Base-by-base conservation (phyloP, 192 early-diverging fungal genomes). In the Martensiomyces pterosporus region DNA sequence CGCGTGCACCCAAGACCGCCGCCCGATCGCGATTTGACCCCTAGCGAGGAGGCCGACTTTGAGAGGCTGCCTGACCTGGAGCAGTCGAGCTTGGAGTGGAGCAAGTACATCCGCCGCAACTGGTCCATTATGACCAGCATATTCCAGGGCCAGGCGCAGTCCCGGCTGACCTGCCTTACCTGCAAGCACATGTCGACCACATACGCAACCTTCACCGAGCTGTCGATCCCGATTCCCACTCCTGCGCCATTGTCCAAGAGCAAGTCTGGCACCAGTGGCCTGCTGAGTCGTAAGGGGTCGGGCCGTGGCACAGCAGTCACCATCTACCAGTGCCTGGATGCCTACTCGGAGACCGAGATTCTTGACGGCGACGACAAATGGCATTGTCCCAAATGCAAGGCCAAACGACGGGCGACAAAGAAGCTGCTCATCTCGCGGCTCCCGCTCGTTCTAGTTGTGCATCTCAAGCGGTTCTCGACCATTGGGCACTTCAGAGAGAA, bases 401-500 rank as follows among this genome's bases (percentile, higher is more conserved):
- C 72, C 13, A 78, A 63, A 14, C 80, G 92, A 4, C 65, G 77
- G 13, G 80, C 93, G 3, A 83, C 79, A 15, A 99, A 99, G 59
- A 72, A 68, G 15, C 54, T 95, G 32, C 78, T 82, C 10, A 75
- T 99, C 10, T 85, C 89, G 1, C 75, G 82, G 19, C 64, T 97
- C 21, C 97, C 97, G 1, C 77, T 85, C 39, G 85, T 99, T 24
- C 67, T 99, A n/a, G 60, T 97, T 40, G 81, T 99, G 41, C 92
- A 97, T 49, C 50, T 99, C 54, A 99, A 98, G 64, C 81, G 94
- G 40, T 99, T 97, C 45, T 95, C 86, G 15, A 92, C 79, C 24
- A 74, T 89, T 43, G 94, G 94, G 0, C 93, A 92, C 7, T 97
- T 97, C 62, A 81, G 86, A 34, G 85, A 95, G 61, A 97, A 97